These are phyloP conservation scores for Bimuria novae-zelandiae DNA, from an alignment of 2,329 filamentous ascomycete genomes.

Conservation along the genomic window DNA sequence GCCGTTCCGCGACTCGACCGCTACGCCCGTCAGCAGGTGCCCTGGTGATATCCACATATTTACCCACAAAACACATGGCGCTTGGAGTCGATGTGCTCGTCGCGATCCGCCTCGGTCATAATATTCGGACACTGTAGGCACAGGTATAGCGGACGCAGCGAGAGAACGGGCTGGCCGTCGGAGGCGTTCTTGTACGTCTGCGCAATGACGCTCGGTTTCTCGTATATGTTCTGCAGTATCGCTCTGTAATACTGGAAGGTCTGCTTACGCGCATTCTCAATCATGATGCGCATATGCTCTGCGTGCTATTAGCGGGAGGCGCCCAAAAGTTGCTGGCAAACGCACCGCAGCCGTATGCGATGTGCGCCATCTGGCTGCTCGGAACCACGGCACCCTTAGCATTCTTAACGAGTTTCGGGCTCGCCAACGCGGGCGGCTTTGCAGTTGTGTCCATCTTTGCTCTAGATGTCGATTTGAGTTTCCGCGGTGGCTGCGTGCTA, in stretches of 20 bases:
- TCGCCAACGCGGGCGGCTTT: slow-evolving; percentile 47
- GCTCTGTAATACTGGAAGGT: slow-evolving; percentile 74
- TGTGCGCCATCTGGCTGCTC: slow-evolving; percentile 47
- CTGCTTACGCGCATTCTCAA: slow-evolving; percentile 69
- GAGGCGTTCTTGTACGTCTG: slow-evolving; percentile 62
- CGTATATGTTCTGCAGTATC: slow-evolving; percentile 72
- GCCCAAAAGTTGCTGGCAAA: neutral
- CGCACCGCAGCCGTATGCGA: slow-evolving; percentile 51
- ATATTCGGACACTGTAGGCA: slow-evolving; percentile 71
- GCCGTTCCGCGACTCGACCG: slow-evolving; percentile 77
- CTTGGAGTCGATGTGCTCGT: slow-evolving; percentile 70
- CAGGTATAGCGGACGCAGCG: slow-evolving; percentile 57
- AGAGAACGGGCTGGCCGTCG: slow-evolving; percentile 63
- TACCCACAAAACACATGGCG: slow-evolving; percentile 72
- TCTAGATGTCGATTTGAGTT: neutral
- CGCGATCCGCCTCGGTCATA: slow-evolving; percentile 66
- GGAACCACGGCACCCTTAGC: slow-evolving; percentile 47
- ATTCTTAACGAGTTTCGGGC: slow-evolving; percentile 52
- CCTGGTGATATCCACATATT: slow-evolving; percentile 2
- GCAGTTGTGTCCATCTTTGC: slow-evolving; percentile 48
- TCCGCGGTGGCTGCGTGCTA: slow-evolving; percentile 1
- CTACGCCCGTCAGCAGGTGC: slow-evolving; percentile 50
- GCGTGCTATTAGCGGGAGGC: slow-evolving; percentile 24
- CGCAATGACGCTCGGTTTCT: slow-evolving; percentile 65
- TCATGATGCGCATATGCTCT: slow-evolving; percentile 75